Base-by-base conservation (phyloP, 2,329 filamentous ascomycete species). In the Calonectria multiphialidica region DNA sequence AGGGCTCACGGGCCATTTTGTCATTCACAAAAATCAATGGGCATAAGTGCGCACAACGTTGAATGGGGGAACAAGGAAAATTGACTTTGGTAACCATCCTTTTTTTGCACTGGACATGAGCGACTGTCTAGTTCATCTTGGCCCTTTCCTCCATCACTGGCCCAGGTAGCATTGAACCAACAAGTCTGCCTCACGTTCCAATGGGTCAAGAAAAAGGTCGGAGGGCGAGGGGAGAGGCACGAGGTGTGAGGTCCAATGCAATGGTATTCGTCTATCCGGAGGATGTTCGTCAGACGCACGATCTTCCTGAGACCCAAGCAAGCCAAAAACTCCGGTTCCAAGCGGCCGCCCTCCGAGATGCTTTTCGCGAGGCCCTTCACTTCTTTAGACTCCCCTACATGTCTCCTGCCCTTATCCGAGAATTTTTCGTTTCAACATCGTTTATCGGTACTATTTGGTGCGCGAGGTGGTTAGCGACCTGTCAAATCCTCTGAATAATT, bases 251-350 rank as follows among this genome's bases (percentile, higher is more conserved):
- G 77, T 82, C 78, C 82, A 84, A 82, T 83, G 81, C 78, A 83
- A 81, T 84, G 80, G 81, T 83, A 84, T 84, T 86, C 80, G 82
- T 85, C 83, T 86, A 86, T 84, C 80, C 81, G 80, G 79, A 82
- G 82, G 80, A 84, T 81, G 80, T 82, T 85, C 82, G 83, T 84
- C 81, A 84, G 80, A 84, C 80, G 82, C 80, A 83, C 83, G 78
- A 83, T 83, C 81, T 81, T 84, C 82, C 83, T 81, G 79, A 82
- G 84, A 85, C 82, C 81, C 83, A 84, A 85, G 83, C 83, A 85
- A 83, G 82, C 83, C 83, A 83, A 82, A 82, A 85, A 86, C 84
- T 85, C 85, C 84, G 79, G 80, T 85, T 84, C 83, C 83, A 83
- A 85, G 84, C 82, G 83, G 83, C 83, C 83, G 83, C 82, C 83